Percentiles rank a stretch among this genome's conserved stretches.
phyloP scores from a whole-genome alignment of 345 rosid genomes.

The Eucalyptus coolabah region DNA sequence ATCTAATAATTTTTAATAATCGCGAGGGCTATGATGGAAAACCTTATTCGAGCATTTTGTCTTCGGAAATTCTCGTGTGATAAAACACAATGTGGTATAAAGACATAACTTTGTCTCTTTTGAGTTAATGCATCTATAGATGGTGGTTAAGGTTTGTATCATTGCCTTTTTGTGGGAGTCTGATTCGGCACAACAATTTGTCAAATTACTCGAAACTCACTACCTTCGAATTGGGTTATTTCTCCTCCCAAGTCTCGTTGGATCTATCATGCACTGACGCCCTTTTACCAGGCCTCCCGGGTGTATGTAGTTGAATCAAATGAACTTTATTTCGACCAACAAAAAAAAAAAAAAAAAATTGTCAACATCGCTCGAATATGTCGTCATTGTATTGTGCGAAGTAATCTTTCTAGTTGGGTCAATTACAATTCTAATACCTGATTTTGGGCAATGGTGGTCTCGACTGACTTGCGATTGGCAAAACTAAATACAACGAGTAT shows the following conservation, averaged over 20 bases:
- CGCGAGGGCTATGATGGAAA: neutral
- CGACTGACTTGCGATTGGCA: neutral
- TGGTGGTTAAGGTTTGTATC: neutral
- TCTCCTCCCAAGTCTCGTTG: neutral
- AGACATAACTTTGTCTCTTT: neutral
- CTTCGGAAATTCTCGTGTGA: neutral
- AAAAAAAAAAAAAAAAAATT: no score
- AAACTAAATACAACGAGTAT: neutral
- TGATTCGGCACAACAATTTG: neutral
- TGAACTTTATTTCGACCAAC: neutral
- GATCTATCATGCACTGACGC: neutral
- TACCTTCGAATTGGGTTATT: neutral
- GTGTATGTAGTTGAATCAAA: neutral
- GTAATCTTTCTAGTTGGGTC: neutral
- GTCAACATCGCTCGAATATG: neutral
- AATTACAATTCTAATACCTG: neutral
- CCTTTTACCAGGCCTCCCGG: neutral
- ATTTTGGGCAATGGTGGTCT: neutral
- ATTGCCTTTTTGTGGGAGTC: neutral
- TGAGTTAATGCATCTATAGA: neutral
- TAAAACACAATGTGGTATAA: neutral
- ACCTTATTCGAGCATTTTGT: neutral
- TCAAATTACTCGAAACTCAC: neutral
- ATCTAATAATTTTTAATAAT: neutral
- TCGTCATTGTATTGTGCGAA: neutral